phyloP scores from a whole-genome alignment of 768 basidiomycete species.

The Termitomyces sp. region DNA sequence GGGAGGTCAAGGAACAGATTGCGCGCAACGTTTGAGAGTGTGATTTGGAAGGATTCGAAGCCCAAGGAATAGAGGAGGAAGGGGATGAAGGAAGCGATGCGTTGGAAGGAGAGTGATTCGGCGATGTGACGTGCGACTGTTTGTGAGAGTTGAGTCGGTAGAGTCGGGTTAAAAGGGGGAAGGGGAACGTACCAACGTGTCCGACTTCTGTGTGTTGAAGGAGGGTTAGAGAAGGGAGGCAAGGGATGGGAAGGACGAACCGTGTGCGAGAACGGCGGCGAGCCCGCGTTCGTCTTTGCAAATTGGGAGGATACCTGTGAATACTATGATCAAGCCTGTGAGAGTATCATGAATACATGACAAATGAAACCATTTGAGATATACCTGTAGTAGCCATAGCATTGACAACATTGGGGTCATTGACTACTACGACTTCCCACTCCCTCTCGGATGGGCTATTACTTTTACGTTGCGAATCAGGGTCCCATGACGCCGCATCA shows the following conservation, averaged over 20 bases:
- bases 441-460: slow-evolving; percentile 33
- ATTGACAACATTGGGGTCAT: slow-evolving; percentile 68
- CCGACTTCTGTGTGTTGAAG: slow-evolving; percentile 73
- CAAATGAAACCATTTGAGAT: too few relatives aligned
- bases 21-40: slow-evolving; percentile 33
- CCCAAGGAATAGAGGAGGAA: slow-evolving; percentile 39
- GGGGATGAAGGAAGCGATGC: slow-evolving; percentile 36
- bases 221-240: not conserved
- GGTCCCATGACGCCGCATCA: slow-evolving; percentile 27
- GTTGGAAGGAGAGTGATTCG: slow-evolving; percentile 49
- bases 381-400: slow-evolving; percentile 74
- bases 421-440: slow-evolving; percentile 78
- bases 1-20: slow-evolving; percentile 67
- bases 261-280: slow-evolving; percentile 82
- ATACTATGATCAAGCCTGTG: slow-evolving; percentile 75
- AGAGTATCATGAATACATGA: not conserved
- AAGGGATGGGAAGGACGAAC: slow-evolving; percentile 33
- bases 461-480: slow-evolving; percentile 24
- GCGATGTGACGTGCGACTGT: slow-evolving; percentile 43
- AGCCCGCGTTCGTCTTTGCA: slow-evolving; percentile 77
- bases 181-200: slow-evolving; percentile 51
- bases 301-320: slow-evolving; percentile 83
- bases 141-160: too few relatives aligned
- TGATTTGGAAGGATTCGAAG: slow-evolving; percentile 56
- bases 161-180: not conserved